Conservation (phyloP, 257 asterid genomes). For the Solanum neorickii region DNA sequence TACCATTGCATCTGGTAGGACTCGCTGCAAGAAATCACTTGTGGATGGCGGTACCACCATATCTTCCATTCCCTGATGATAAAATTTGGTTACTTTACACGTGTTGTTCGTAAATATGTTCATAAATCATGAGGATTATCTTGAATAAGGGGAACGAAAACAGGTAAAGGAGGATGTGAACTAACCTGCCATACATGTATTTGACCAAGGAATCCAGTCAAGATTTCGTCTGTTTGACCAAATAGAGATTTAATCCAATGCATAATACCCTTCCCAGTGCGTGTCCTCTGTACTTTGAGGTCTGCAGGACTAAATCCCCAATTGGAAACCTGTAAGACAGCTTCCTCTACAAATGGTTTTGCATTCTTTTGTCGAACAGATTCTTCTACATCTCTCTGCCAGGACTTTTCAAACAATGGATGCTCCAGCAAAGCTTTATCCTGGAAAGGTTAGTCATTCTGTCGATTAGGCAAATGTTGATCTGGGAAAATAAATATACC, state of each 20-base stretch:
- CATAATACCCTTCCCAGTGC: slow-evolving; percentile 40
- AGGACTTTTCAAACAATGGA: slow-evolving; percentile 42
- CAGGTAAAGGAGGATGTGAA: not conserved
- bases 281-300: slow-evolving; percentile 48
- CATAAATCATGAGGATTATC: not conserved
- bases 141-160: not conserved
- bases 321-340: slow-evolving; percentile 65
- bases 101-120: not conserved
- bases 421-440: slow-evolving; percentile 62
- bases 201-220: slow-evolving; percentile 74
- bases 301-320: slow-evolving; percentile 89
- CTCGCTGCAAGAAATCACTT: slow-evolving; percentile 72
- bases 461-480: slow-evolving; percentile 6
- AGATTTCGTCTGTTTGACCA: slow-evolving; percentile 36
- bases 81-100: not conserved
- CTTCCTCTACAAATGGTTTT: slow-evolving; percentile 81
- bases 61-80: slow-evolving; percentile 66
- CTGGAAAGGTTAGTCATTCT: slow-evolving; percentile 24
- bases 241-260: slow-evolving; percentile 62
- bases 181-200: slow-evolving; percentile 96
- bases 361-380: slow-evolving; percentile 66
- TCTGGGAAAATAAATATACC: not conserved
- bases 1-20: slow-evolving; percentile 74
- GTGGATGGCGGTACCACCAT: slow-evolving; percentile 73
- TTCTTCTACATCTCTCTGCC: slow-evolving; percentile 91